Evolutionary conservation across 371 early-diverging fungal species (phyloP).

Genomic region (Syncephalastrum monosporum): DNA sequence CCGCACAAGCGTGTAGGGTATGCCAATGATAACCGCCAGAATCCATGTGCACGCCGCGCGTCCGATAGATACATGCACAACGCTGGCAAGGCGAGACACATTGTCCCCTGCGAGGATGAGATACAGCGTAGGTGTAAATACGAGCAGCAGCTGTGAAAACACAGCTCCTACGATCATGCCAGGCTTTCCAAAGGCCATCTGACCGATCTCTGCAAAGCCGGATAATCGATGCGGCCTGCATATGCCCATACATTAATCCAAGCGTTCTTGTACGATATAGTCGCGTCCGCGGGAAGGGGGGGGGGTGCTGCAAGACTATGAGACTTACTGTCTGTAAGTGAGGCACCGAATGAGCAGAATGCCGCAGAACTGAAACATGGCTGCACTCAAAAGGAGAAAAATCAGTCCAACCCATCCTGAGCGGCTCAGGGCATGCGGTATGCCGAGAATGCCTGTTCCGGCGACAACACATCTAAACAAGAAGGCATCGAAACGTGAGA

Average conservation of each 20-base stretch:
- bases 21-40: constrained; percentile 58
- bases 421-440: constrained; percentile 73
- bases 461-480: constrained; percentile 63
- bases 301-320: neutral
- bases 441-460: constrained; percentile 77
- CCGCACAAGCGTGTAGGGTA: constrained; percentile 68
- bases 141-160: constrained; percentile 64
- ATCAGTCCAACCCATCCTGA: constrained; percentile 76
- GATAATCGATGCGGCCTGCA: constrained; percentile 6
- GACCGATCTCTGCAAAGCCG: constrained; percentile 52
- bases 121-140: constrained; percentile 73
- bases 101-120: constrained; percentile 75
- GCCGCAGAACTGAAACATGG: constrained; percentile 70
- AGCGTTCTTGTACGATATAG: neutral
- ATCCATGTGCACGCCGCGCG: constrained; percentile 64
- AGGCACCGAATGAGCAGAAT: constrained; percentile 71
- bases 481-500: too few species aligned
- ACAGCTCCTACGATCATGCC: constrained; percentile 60
- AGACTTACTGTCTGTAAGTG: constrained; percentile 57
- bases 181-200: constrained; percentile 63
- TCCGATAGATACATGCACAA: constrained; percentile 14
- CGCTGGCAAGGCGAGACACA: constrained; percentile 48
- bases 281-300: too few species aligned
- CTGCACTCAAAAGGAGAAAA: constrained; percentile 64
- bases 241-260: neutral